These are phyloP conservation scores for Metschnikowia corniflorae DNA, from an alignment of 805 yeast genomes.

Conservation along the genomic window DNA sequence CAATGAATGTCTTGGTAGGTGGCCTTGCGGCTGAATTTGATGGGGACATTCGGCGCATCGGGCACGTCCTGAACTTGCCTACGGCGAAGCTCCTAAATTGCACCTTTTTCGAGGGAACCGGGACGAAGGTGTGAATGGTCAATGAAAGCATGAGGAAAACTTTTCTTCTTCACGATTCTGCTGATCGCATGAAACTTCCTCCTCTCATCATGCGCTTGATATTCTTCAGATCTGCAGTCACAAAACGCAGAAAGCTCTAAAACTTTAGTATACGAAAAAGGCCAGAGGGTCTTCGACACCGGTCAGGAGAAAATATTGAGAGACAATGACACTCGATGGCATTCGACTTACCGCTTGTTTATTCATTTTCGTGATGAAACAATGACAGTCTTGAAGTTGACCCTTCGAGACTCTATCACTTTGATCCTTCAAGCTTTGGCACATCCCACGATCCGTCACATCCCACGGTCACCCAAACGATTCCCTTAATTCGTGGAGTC, in stretches of 20 bases:
- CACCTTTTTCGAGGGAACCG: slow-evolving; percentile 1
- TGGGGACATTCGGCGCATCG: slow-evolving; percentile 5
- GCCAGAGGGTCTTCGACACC: too few species aligned
- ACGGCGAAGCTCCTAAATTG: neutral
- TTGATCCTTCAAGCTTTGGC: neutral
- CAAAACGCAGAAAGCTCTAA: neutral
- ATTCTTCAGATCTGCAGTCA: neutral
- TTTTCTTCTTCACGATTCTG: neutral
- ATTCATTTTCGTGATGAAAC: neutral
- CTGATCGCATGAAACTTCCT: neutral
- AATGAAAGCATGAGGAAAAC: neutral
- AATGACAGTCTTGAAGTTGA: neutral
- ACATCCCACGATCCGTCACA: too few species aligned
- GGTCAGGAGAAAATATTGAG: too few species aligned
- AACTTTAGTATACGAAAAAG: too few species aligned
- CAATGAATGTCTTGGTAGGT: slow-evolving; percentile 1
- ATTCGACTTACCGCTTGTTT: neutral
- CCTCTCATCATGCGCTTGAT: neutral
- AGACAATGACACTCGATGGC: too few species aligned
- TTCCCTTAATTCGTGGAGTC: neutral
- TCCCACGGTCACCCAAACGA: neutral
- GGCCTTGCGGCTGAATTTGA: neutral
- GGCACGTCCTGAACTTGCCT: neutral
- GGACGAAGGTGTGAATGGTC: neutral
- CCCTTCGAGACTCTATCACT: neutral